A percentile compares a stretch with the other conserved stretches of the same genome.
phyloP scores from a whole-genome alignment of 306 rosid species.

The Trifolium repens region DNA sequence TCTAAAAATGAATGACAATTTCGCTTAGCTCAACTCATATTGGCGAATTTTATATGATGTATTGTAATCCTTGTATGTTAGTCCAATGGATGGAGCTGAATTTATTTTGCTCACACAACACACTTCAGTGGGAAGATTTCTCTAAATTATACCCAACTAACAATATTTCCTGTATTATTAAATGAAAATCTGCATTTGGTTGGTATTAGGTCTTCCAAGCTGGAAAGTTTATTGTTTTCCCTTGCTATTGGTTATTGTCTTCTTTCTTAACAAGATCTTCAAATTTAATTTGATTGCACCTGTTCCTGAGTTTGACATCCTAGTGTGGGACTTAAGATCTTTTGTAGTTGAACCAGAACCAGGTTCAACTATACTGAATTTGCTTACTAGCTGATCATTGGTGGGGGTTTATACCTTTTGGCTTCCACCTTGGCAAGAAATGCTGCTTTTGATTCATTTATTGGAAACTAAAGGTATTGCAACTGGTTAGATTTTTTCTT shows the following conservation, averaged over 20 bases:
- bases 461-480: no score
- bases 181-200: conserved; percentile 20
- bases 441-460: no score
- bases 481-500: no score
- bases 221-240: conserved; percentile 11
- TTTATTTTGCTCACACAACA: not conserved
- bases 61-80: not conserved
- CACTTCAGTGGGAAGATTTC: not conserved
- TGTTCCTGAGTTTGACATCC: conserved; percentile 8
- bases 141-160: conserved; percentile 26
- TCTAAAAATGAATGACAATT: no score
- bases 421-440: no score
- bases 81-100: not conserved
- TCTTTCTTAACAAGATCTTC: conserved; percentile 19
- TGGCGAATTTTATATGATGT: not conserved
- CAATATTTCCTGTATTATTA: not conserved
- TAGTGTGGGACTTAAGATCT: conserved; percentile 38
- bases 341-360: conserved; percentile 80
- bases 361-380: conserved; percentile 44
- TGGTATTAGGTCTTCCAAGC: conserved; percentile 15
- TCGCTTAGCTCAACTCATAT: not conserved
- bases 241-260: not conserved
- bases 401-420: no score
- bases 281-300: conserved; percentile 24
- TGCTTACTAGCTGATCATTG: no score